A percentile compares a stretch with the other conserved stretches of the same genome.
These are phyloP conservation scores for Fomitopsis pulvina DNA, from an alignment of 768 basidiomycete genomes.

Conservation along the genomic window DNA sequence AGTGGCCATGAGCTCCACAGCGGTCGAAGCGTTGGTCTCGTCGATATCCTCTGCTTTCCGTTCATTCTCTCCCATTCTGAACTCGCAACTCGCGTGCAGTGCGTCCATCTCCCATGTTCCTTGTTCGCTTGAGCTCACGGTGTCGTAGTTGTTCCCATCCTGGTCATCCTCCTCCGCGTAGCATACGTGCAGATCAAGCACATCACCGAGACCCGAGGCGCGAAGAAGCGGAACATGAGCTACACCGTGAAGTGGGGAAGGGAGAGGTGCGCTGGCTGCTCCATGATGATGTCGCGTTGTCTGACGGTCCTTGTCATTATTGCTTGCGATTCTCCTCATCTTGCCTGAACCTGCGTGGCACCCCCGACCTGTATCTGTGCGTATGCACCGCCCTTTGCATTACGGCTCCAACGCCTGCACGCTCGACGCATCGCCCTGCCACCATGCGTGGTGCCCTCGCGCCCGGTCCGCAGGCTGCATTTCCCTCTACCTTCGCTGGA, in stretches of 20 bases:
- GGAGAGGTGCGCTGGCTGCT: slow-evolving; percentile 28
- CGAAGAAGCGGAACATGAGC: slow-evolving; percentile 23
- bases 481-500: slow-evolving; percentile 50
- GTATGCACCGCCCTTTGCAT: neutral
- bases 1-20: neutral
- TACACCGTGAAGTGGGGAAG: slow-evolving; percentile 44
- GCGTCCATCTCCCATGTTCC: neutral
- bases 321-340: neutral
- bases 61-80: slow-evolving; percentile 10
- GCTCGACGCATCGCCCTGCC: neutral
- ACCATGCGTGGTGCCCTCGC: neutral
- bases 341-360: neutral
- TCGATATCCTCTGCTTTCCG: neutral
- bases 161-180: slow-evolving; percentile 24
- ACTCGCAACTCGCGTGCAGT: slow-evolving; percentile 20
- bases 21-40: neutral
- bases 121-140: neutral
- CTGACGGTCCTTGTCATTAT: neutral
- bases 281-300: neutral
- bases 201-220: slow-evolving; percentile 9
- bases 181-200: slow-evolving; percentile 20
- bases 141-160: slow-evolving; percentile 17
- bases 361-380: neutral
- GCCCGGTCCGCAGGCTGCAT: slow-evolving; percentile 30
- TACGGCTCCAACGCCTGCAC: neutral